Base-by-base conservation (phyloP, 2,329 filamentous ascomycete genomes). In the Xylaria sp. region DNA sequence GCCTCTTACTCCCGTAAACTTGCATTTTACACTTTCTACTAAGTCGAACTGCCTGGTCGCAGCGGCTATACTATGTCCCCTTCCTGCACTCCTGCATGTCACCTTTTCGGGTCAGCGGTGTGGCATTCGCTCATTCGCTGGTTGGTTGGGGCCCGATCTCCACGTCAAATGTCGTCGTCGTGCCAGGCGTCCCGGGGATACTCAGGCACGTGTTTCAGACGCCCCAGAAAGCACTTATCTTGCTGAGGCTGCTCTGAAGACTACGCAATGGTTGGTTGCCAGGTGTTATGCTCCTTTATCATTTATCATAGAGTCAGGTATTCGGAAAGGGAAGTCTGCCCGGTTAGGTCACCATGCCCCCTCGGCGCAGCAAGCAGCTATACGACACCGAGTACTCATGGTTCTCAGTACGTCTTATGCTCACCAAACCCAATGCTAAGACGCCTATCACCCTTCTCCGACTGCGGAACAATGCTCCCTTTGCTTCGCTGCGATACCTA, bases 91-190 rank as follows among this genome's bases (percentile, higher is more conserved):
- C 54, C 74, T 76, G 76, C 76, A 77, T 70, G 64, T 73, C 65
- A 72, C 70, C 67, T 70, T 72, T 75, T 71, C 67, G 69, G 71
- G 67, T 55, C 67, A 64, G 59, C 67, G 67, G 75, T 77, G 76
- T 77, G 76, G 73, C 75, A 77, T 59, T 50, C 67, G 56, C 71
- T 75, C 61, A 77, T 77, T 77, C 73, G 76, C 68, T 69, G 67
- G 69, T 56, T 63, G n/a, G 63, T 72, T 75, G 74, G 69, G 69
- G 53, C 72, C 72, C 71, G 72, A 75, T 69, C 69, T 75, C 69
- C 71, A 73, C 70, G 71, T 72, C 70, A 75, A 68, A 73, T 73
- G 58, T 50, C 57, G 65, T 68, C 63, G 66, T 63, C 67, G 15
- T 69, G 62, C 70, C 68, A 74, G 72, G 71, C 72, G 69, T 69